A percentile compares a stretch with the other conserved stretches of the same genome.
Conservation (phyloP, 768 basidiomycete genomes). For the Calocybe gangraenosa region DNA sequence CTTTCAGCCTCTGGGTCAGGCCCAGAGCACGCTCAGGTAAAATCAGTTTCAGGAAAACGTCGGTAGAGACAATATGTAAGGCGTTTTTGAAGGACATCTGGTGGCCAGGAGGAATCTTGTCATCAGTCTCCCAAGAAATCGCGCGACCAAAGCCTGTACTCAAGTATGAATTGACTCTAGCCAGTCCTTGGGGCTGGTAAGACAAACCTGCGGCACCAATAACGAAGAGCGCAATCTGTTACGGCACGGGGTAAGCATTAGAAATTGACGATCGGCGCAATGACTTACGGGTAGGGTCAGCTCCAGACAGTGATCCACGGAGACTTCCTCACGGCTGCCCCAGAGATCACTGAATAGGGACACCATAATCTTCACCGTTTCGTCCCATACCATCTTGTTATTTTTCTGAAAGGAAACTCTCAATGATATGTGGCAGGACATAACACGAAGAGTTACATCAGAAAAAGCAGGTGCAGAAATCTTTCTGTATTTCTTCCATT, state of each 20-base stretch:
- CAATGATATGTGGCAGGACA: not conserved
- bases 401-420: constrained; percentile 29
- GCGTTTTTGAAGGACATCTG: constrained; percentile 45
- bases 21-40: constrained; percentile 37
- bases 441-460: constrained; percentile 33
- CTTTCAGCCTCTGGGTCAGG: constrained; percentile 28
- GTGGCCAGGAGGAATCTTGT: constrained; percentile 36
- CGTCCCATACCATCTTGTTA: constrained; percentile 46
- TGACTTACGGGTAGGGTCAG: constrained; percentile 48
- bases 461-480: constrained; percentile 64
- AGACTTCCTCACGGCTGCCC: constrained; percentile 34
- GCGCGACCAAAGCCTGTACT: constrained; percentile 44
- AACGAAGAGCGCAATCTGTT: constrained; percentile 54
- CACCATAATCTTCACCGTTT: constrained; percentile 36
- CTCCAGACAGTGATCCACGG: constrained; percentile 42
- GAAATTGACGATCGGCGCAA: too few relatives aligned
- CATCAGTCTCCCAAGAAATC: constrained; percentile 44
- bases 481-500: constrained; percentile 64
- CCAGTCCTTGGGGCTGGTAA: not conserved
- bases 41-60: constrained; percentile 31
- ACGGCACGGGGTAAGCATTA: too few relatives aligned
- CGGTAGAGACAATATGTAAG: constrained; percentile 36
- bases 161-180: not conserved
- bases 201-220: constrained; percentile 47
- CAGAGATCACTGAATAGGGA: constrained; percentile 47